Conservation (phyloP, 129 eudicot species). For the Glebionis coronaria region DNA sequence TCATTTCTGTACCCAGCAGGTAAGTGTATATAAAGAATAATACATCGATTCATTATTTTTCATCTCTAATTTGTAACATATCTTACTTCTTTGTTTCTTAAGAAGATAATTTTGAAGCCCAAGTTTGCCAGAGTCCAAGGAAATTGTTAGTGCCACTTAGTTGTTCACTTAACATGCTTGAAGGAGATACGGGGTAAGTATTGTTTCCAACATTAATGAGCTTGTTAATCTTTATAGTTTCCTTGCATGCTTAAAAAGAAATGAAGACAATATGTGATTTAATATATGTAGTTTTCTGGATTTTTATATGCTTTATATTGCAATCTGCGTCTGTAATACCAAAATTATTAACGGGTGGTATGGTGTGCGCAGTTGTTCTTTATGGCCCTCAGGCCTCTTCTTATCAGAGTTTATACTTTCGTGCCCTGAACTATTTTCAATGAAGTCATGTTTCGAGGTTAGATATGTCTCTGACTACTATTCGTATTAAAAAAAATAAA, state of each 20-base stretch:
- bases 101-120: conserved; percentile 36
- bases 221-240: neutral
- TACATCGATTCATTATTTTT: neutral
- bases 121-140: conserved; percentile 31
- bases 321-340: conserved; percentile 1
- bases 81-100: conserved; percentile 20
- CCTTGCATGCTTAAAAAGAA: neutral
- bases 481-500: neutral
- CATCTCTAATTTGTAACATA: neutral
- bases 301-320: neutral
- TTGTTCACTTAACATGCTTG: conserved; percentile 92
- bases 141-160: conserved; percentile 55
- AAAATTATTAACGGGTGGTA: conserved; percentile 10
- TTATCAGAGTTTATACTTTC: conserved; percentile 92
- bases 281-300: neutral
- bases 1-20: conserved; percentile 71
- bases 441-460: conserved; percentile 91
- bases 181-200: conserved; percentile 94
- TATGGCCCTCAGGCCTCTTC: conserved; percentile 95
- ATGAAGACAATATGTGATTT: neutral
- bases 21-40: conserved; percentile 23
- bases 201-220: conserved; percentile 1
- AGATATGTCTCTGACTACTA: conserved; percentile 14
- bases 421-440: conserved; percentile 63
- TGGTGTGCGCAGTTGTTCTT: conserved; percentile 62